A percentile compares a stretch with the other conserved stretches of the same genome.
Conservation (phyloP, 257 asterid species). For the Leonotis leonurus region DNA sequence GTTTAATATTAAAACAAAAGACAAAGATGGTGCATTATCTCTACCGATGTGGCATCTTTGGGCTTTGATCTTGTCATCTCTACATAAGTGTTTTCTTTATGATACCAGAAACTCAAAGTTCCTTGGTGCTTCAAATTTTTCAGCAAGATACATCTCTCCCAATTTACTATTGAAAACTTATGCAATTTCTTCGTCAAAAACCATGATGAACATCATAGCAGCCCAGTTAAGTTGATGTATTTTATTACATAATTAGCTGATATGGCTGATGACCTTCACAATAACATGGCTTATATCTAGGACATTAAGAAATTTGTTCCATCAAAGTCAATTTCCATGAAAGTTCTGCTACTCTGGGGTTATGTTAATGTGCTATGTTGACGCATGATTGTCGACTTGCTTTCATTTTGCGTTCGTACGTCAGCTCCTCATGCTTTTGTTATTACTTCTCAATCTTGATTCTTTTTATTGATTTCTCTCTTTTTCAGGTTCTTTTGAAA, state of each 20-base stretch:
- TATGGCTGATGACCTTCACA: background rate
- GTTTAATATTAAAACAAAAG: slow-evolving; percentile 31
- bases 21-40: slow-evolving; percentile 31
- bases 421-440: background rate
- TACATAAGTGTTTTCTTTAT: slow-evolving; percentile 75
- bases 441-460: no score
- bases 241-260: no score
- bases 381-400: background rate
- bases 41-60: slow-evolving; percentile 70
- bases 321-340: no score
- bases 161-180: slow-evolving; percentile 2
- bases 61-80: slow-evolving; percentile 57
- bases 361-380: background rate
- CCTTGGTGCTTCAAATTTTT: slow-evolving; percentile 64
- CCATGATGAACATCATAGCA: background rate
- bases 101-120: slow-evolving; percentile 64
- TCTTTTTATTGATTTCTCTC: background rate
- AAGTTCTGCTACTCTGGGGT: no score
- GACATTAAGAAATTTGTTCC: no score
- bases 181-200: background rate
- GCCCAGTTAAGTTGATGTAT: no score
- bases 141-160: slow-evolving; percentile 43
- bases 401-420: no score
- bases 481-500: slow-evolving; percentile 67
- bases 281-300: no score